Evolutionary conservation across 495 filamentous ascomycete species (phyloP), one percentile per base, ranked within the genome.

Genomic region (Emericellopsis terricola): DNA sequence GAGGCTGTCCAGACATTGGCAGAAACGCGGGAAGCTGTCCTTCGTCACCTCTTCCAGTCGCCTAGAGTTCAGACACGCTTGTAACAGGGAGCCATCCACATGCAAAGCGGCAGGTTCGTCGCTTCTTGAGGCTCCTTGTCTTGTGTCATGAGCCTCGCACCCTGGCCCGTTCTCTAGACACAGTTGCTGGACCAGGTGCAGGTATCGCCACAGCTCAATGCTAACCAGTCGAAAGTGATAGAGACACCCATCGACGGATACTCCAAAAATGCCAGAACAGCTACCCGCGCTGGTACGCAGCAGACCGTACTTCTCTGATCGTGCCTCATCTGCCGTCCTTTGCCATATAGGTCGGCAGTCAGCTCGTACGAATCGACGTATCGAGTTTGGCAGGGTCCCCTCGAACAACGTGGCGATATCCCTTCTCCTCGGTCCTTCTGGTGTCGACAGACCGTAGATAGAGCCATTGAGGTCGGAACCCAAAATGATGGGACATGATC

Each of bases 11-110:
- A 65, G 38, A 2, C 64, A 46, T 32, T 50, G 37, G 19, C 18
- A 31, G 11, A 60, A n/a, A n/a, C n/a, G n/a, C n/a, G n/a, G n/a
- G n/a, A n/a, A n/a, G n/a, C n/a, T n/a, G n/a, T n/a, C n/a, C n/a
- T n/a, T 8, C 33, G 27, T 9, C 24, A 27, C 17, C 33, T 14
- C 27, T 29, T 64, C 56, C 3, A 71, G 40, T 0, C 53, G 57
- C 29, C 51, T 50, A 36, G 49, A 47, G n/a, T 72, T 51, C 3
- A 81, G 45, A 40, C 56, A 59, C 15, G 64, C 57, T 33, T 48
- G 49, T 27, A 85, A 49, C 13, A 81, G 60, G 40, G 81, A 75
- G 0, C 79, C 78, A 41, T 85, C 68, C 6, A 85, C 54, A 17
- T 81, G 75, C 63, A 67, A n/a, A n/a, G n/a, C n/a, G n/a, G n/a